Percentiles rank a stretch among this genome's conserved stretches.
Evolutionary conservation across 306 rosid genomes (phyloP).

Genomic region (Trifolium fragiferum): DNA sequence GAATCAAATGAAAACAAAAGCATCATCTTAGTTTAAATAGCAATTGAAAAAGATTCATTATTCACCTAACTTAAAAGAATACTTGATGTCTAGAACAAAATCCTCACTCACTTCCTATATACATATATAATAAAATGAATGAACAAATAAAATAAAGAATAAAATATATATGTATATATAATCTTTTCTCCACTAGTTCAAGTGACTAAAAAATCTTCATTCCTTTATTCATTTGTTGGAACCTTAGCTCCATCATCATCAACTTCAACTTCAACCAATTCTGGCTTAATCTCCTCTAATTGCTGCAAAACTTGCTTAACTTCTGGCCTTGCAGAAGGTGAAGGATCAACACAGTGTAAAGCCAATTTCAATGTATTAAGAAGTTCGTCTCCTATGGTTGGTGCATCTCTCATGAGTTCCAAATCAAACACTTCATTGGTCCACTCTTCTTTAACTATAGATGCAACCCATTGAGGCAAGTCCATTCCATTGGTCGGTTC

Average conservation of each 20-base stretch:
- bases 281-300: conserved; percentile 73
- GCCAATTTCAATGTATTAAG: conserved; percentile 85
- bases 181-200: conserved; percentile 24
- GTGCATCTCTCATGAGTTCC: conserved; percentile 81
- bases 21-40: conserved; percentile 28
- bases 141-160: conserved; percentile 50
- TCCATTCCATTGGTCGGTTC: conserved; percentile 84
- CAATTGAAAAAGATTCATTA: conserved; percentile 41
- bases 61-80: conserved; percentile 40
- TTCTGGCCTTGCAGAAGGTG: conserved; percentile 81
- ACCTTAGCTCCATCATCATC: conserved; percentile 53
- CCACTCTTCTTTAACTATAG: conserved; percentile 89
- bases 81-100: conserved; percentile 37
- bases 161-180: conserved; percentile 32
- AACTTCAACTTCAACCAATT: conserved; percentile 57
- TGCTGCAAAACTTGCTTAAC: conserved; percentile 80
- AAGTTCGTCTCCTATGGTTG: conserved; percentile 67
- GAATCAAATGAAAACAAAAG: conserved; percentile 19
- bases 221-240: conserved; percentile 44
- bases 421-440: conserved; percentile 90
- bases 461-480: conserved; percentile 92
- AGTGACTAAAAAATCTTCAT: conserved; percentile 8
- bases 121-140: conserved; percentile 40
- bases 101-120: conserved; percentile 38
- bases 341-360: conserved; percentile 87